Evolutionary conservation across 2,329 filamentous ascomycete species (phyloP).

Genomic region (Monosporascus sp.): DNA sequence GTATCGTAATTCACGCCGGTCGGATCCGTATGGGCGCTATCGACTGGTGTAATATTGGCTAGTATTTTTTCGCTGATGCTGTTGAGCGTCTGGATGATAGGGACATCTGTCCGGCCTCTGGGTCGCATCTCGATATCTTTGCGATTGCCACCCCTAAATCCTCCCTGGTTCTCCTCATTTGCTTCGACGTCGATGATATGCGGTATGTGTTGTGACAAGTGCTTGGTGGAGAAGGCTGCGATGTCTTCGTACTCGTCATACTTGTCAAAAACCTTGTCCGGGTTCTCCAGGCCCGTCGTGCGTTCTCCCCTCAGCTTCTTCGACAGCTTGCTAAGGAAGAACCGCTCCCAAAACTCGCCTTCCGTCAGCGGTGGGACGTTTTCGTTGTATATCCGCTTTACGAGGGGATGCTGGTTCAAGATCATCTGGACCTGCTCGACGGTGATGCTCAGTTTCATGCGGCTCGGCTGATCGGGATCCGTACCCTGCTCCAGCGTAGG

Average conservation of each 20-base stretch:
- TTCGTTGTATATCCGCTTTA: constrained; percentile 88
- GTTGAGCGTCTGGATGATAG: constrained; percentile 85
- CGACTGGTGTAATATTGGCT: constrained; percentile 75
- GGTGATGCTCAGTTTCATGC: constrained; percentile 75
- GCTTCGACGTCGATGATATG: constrained; percentile 88
- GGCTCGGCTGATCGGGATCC: constrained; percentile 39
- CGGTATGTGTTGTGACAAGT: constrained; percentile 64
- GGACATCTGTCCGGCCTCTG: constrained; percentile 62
- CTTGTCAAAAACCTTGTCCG: constrained; percentile 76
- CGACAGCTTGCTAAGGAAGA: constrained; percentile 85
- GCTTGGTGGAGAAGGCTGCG: constrained; percentile 43
- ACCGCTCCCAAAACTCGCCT: constrained; percentile 83
- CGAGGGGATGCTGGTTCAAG: constrained; percentile 85
- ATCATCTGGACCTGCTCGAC: constrained; percentile 91
- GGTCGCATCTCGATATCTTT: constrained; percentile 90
- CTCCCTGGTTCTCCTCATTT: constrained; percentile 92
- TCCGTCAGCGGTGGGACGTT: constrained; percentile 79
- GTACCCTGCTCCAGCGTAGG: constrained; percentile 56
- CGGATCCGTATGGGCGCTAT: constrained; percentile 60
- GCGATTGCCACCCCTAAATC: constrained; percentile 72
- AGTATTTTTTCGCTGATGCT: constrained; percentile 90
- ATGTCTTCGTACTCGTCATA: constrained; percentile 73
- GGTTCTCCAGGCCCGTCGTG: constrained; percentile 68
- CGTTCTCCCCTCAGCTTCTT: constrained; percentile 91
- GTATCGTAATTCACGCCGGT: constrained; percentile 67